Base-by-base conservation (phyloP, 768 basidiomycete genomes). In the Phaffia australis region DNA sequence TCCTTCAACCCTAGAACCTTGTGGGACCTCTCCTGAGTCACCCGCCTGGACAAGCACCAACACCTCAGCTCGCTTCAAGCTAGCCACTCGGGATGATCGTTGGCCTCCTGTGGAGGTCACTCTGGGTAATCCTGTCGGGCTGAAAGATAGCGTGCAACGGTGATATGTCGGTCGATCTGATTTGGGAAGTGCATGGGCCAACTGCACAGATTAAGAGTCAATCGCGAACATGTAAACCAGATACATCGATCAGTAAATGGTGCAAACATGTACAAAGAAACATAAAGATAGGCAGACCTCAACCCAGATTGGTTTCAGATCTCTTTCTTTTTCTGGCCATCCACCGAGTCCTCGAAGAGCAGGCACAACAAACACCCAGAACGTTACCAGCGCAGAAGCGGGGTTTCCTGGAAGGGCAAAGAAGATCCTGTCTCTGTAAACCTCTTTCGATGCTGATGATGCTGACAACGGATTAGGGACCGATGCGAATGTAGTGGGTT, bases 331-430 rank as follows among this genome's bases (percentile, higher is more conserved):
- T 21, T 75, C 74, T 0, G 81, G 80, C 83, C 83, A 89, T 2
- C 88, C 88, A 0, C 85, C 87, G 54, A 91, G 75, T 62, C 75
- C 80, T 66, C 89, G 78, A 55, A 93, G 78, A 11, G 88, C 87
- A 8, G 90, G 90, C 0, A 92, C 74, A 21, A 90, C 89, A 72
- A 91, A 91, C 1, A 91, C 74, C 71, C 88, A 81, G 76, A 91
- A 91, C 8, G 84, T 89, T 16, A 91, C 89, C 23, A 94, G 80
- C 19, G 90, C 90, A 3, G 85, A 85, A 0, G 90, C 90, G 0
- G 90, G 90, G 74, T 93, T 92, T 0, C 90, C 90, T 0, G 90
- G 90, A 1, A 94, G 81, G 0, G 88, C 89, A 72, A 94, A 93
- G 15, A 89, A 72, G 5, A 85, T 84, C 71, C 86, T 88, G 35